Evolutionary conservation across 2,329 filamentous ascomycete genomes (phyloP).

Genomic region (Colletotrichum chlorophyti): DNA sequence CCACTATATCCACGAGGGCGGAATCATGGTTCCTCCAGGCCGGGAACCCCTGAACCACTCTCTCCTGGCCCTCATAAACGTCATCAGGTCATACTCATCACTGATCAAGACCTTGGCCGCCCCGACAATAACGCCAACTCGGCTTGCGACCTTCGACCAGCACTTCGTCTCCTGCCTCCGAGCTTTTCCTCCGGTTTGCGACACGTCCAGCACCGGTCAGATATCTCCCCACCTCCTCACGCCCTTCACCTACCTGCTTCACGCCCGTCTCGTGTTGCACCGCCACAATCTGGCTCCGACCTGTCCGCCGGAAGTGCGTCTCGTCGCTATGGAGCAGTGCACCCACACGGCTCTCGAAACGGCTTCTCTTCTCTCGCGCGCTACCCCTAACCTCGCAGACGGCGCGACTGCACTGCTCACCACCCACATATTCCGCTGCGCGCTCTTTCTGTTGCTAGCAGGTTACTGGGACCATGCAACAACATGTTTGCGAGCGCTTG

Average conservation of each 20-base stretch:
- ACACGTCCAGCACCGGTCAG: constrained; percentile 68
- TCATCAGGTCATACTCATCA: constrained; percentile 78
- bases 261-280: constrained; percentile 84
- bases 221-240: constrained; percentile 78
- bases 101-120: constrained; percentile 74
- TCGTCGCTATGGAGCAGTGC: constrained; percentile 79
- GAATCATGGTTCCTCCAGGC: constrained; percentile 58
- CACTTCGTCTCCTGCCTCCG: constrained; percentile 79
- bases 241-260: constrained; percentile 80
- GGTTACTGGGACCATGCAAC: constrained; percentile 76
- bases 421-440: constrained; percentile 86
- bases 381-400: constrained; percentile 65
- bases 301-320: constrained; percentile 70
- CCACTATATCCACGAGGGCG: constrained; percentile 70
- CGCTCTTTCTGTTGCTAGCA: constrained; percentile 78
- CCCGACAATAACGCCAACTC: constrained; percentile 69
- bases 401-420: constrained; percentile 79
- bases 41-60: constrained; percentile 69
- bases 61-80: constrained; percentile 80
- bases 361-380: constrained; percentile 74
- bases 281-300: constrained; percentile 84
- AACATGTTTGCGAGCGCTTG: constrained; percentile 74
- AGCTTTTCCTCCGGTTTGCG: constrained; percentile 78
- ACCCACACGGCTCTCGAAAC: constrained; percentile 79
- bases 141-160: constrained; percentile 79